phyloP scores from a whole-genome alignment of 768 basidiomycete species.

The Termitomyces bulborhizus region DNA sequence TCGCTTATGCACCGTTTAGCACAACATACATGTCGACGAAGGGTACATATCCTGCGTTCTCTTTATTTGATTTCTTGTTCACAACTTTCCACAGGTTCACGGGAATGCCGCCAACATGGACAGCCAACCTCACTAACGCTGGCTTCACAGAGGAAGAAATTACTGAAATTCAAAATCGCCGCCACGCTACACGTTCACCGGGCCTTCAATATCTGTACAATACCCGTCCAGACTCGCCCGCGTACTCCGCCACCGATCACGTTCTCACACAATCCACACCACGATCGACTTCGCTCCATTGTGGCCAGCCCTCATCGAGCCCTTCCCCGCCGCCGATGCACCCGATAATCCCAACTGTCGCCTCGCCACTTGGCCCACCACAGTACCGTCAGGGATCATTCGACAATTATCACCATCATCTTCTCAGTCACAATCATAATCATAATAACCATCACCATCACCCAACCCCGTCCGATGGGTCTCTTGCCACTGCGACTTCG shows the following conservation, averaged over 20 bases:
- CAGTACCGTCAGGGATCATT: too few species aligned
- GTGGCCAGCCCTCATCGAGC: background rate
- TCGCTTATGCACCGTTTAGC: conserved; percentile 25
- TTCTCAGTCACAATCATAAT: too few species aligned
- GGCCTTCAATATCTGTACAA: conserved; percentile 27
- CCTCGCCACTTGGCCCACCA: too few species aligned
- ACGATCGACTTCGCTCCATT: conserved; percentile 26
- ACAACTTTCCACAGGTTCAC: conserved; percentile 32
- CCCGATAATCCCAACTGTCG: too few species aligned
- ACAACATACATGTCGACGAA: conserved; percentile 77
- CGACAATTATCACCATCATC: too few species aligned
- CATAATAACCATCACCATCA: too few species aligned
- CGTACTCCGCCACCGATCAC: conserved; percentile 14
- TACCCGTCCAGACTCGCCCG: conserved; percentile 30
- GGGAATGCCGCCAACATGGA: conserved; percentile 74
- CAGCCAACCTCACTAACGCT: conserved; percentile 48
- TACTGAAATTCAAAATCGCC: conserved; percentile 42
- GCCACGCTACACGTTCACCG: conserved; percentile 29
- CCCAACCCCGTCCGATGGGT: too few species aligned
- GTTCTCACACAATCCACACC: conserved; percentile 25
- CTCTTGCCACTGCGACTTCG: too few species aligned
- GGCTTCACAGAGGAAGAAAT: conserved; percentile 73
- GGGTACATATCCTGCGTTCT: conserved; percentile 34
- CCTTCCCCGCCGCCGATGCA: too few species aligned
- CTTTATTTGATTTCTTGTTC: background rate